These are phyloP conservation scores for Whalleya microplaca DNA, from an alignment of 2,329 filamentous ascomycete species.

Conservation along the genomic window DNA sequence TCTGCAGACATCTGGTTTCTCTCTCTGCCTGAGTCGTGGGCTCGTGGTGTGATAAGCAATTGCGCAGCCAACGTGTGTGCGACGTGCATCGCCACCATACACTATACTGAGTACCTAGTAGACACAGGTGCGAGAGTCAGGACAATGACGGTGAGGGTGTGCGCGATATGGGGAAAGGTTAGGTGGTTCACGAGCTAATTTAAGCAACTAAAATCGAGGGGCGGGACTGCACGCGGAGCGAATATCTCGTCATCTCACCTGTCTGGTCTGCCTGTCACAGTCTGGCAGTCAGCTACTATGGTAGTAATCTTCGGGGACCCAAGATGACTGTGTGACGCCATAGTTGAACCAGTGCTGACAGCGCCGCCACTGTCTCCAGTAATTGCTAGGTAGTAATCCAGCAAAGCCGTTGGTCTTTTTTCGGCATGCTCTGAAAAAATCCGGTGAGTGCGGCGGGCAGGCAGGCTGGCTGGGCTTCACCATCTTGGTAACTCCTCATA, in stretches of 20 bases:
- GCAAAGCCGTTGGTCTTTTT: background rate
- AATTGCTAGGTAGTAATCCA: no score
- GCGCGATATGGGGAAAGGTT: background rate
- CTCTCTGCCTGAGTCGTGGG: no score
- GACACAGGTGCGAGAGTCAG: background rate
- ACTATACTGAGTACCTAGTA: background rate
- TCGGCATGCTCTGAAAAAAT: background rate
- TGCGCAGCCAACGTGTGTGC: background rate
- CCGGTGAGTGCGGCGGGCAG: background rate
- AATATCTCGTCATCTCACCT: slow-evolving; percentile 1
- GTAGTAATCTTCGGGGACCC: no score
- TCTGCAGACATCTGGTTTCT: no score
- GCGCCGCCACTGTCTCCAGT: background rate
- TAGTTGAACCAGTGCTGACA: background rate
- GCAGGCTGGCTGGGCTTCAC: no score
- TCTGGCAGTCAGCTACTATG: background rate
- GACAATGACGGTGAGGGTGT: no score
- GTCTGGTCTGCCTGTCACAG: no score
- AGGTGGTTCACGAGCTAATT: background rate
- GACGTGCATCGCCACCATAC: background rate
- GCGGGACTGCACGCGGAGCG: background rate
- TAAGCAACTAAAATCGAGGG: background rate
- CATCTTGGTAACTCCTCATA: background rate
- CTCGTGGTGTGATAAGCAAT: background rate
- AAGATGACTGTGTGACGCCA: background rate